Conservation (phyloP, 176 grass and related monocot species). For the barley (Hordeum vulgare) region DNA sequence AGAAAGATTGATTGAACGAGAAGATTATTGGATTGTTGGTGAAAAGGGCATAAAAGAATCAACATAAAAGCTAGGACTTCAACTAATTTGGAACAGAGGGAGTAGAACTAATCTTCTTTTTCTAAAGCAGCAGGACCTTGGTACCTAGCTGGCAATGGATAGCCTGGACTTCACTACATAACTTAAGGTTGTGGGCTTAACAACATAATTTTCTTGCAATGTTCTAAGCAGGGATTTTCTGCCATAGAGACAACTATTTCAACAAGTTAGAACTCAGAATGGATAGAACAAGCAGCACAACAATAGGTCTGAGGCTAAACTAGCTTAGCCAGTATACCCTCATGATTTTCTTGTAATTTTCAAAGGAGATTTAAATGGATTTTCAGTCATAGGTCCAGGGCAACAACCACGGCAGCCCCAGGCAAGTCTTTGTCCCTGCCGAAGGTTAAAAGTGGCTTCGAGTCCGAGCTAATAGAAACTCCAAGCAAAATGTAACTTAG, state of each 20-base stretch:
- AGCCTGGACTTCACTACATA: not conserved
- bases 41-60: too few relatives aligned
- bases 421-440: not conserved
- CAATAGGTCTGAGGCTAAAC: not conserved
- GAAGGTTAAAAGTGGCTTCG: not conserved
- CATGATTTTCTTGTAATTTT: not conserved
- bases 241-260: not conserved
- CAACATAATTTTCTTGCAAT: not conserved
- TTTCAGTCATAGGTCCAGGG: not conserved
- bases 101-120: not conserved
- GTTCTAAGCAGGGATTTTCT: not conserved
- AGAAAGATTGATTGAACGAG: too few relatives aligned
- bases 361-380: not conserved
- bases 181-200: not conserved
- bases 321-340: not conserved
- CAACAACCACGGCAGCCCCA: not conserved
- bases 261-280: not conserved
- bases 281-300: not conserved
- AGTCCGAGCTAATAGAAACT: not conserved
- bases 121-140: too few relatives aligned
- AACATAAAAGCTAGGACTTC: not conserved
- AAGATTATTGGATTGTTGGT: too few relatives aligned
- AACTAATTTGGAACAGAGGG: not conserved
- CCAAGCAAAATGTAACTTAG: not conserved
- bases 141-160: not conserved